These are phyloP conservation scores for Colletotrichum sp. DNA, from an alignment of 2,329 filamentous ascomycete species.

Conservation along the genomic window DNA sequence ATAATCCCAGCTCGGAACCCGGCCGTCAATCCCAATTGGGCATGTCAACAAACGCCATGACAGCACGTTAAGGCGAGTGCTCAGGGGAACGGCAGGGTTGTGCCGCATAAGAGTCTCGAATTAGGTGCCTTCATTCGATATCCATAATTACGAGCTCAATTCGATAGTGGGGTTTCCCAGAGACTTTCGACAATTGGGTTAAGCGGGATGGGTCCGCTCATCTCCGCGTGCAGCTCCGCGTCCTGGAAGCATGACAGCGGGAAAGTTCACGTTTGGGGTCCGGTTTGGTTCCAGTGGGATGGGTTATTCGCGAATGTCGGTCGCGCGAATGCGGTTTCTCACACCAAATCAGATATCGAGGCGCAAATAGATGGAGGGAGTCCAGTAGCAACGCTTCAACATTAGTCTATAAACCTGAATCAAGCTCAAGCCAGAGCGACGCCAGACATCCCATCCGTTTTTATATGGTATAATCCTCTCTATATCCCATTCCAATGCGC, in stretches of 20 bases:
- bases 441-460: slow-evolving; percentile 18
- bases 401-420: slow-evolving; percentile 17
- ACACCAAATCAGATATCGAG: not conserved
- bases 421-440: not conserved
- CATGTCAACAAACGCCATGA: not conserved
- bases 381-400: slow-evolving; percentile 21
- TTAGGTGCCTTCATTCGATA: not conserved
- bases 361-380: slow-evolving; percentile 15
- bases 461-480: slow-evolving; percentile 8
- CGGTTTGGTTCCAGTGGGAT: not conserved
- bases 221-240: slow-evolving; percentile 1
- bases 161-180: not conserved
- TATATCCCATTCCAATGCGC: not conserved
- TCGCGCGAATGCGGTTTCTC: not conserved
- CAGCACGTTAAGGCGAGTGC: not conserved
- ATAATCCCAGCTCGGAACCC: slow-evolving; percentile 2
- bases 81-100: slow-evolving; percentile 14
- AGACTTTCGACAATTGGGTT: not conserved
- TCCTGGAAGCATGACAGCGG: not conserved
- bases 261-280: not conserved
- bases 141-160: slow-evolving; percentile 19
- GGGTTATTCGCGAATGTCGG: not conserved
- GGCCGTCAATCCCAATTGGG: not conserved
- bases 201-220: slow-evolving; percentile 14
- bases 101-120: slow-evolving; percentile 3